Percentiles rank a stretch among this genome's conserved stretches.
Conservation (phyloP, 805 yeast species). For the Wickerhamiella cacticola region DNA sequence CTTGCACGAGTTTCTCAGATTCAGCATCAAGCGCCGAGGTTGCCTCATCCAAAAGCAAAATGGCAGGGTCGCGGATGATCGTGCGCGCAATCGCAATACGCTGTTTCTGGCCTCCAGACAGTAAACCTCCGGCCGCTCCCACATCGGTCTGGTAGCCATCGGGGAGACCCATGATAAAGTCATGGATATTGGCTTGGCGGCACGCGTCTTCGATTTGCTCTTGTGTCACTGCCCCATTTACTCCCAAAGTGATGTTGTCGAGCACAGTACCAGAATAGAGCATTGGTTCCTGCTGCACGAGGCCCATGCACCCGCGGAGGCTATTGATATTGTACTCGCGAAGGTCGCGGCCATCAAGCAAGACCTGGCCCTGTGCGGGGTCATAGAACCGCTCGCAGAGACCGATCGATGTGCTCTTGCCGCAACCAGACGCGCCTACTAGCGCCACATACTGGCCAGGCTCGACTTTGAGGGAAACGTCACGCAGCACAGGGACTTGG, state of each 20-base stretch:
- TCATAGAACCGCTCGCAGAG: conserved; percentile 41
- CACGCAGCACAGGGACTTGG: conserved; percentile 38
- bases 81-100: conserved; percentile 68
- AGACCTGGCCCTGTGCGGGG: conserved; percentile 37
- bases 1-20: conserved; percentile 67
- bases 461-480: conserved; percentile 40
- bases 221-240: conserved; percentile 27
- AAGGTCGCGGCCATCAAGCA: conserved; percentile 43
- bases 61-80: conserved; percentile 50
- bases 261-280: conserved; percentile 43
- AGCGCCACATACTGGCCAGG: conserved; percentile 47
- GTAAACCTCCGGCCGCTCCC: conserved; percentile 44
- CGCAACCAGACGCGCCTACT: conserved; percentile 56
- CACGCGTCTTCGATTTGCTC: conserved; percentile 38
- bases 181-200: conserved; percentile 45
- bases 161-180: conserved; percentile 43
- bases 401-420: conserved; percentile 48
- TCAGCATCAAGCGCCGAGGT: conserved; percentile 54
- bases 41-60: conserved; percentile 57
- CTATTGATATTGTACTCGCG: conserved; percentile 38
- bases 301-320: conserved; percentile 41
- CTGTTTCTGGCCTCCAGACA: conserved; percentile 71
- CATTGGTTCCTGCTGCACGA: conserved; percentile 53
- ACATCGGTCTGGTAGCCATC: conserved; percentile 49
- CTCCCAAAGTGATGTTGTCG: conserved; percentile 46